A percentile compares a stretch with the other conserved stretches of the same genome.
These are phyloP conservation scores for Colletotrichum siamense DNA, from an alignment of 2,329 filamentous ascomycete genomes.

Conservation along the genomic window DNA sequence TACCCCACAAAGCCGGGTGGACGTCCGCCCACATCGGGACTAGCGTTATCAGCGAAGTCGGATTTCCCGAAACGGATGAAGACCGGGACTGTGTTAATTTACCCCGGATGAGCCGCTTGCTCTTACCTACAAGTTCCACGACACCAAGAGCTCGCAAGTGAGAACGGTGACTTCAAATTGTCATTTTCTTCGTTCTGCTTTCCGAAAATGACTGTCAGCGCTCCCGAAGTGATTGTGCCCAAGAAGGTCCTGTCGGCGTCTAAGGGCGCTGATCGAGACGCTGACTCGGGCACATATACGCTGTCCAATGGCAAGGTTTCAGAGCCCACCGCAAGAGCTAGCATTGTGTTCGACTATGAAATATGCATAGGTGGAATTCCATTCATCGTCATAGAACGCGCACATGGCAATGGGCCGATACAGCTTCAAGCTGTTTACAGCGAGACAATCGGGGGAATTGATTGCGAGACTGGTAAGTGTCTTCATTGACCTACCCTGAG, in stretches of 20 bases:
- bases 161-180: fast-evolving
- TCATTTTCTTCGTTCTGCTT: background rate
- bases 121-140: background rate
- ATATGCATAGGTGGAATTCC: background rate
- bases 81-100: background rate
- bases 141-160: background rate
- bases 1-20: background rate
- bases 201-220: background rate
- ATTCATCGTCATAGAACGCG: background rate
- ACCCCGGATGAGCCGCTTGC: background rate
- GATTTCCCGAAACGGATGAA: background rate
- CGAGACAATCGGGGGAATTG: background rate
- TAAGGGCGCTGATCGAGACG: background rate
- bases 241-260: background rate
- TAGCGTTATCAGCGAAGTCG: fast-evolving
- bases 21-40: background rate
- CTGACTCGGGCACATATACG: background rate
- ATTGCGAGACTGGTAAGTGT: background rate
- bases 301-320: background rate
- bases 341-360: slow-evolving; percentile 6
- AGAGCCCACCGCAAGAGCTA: background rate
- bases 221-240: background rate
- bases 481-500: fast-evolving
- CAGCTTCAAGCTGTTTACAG: background rate
- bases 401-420: background rate